Conservation (phyloP, 805 yeast species). For the Blastobotrys peoriensis region DNA sequence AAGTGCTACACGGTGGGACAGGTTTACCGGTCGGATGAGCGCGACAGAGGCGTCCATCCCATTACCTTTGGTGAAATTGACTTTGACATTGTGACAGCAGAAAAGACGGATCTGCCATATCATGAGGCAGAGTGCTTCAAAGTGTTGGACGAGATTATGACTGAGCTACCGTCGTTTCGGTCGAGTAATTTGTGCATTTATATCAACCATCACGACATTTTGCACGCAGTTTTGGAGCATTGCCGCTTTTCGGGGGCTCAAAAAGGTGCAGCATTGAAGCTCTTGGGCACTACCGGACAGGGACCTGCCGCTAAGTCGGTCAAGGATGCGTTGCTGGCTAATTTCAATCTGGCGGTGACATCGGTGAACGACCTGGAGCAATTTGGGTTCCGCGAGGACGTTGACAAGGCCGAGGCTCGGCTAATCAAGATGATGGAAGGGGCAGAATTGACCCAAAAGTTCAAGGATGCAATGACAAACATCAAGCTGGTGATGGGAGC, state of each 20-base stretch:
- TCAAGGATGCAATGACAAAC: constrained; percentile 59
- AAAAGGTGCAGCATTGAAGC: constrained; percentile 56
- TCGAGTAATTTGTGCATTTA: constrained; percentile 51
- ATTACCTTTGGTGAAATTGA: constrained; percentile 80
- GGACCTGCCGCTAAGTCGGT: constrained; percentile 60
- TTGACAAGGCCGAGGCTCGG: constrained; percentile 56
- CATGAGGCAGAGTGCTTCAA: constrained; percentile 87
- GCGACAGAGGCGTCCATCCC: constrained; percentile 53
- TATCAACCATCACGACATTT: constrained; percentile 74
- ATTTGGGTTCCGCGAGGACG: constrained; percentile 69
- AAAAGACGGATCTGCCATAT: constrained; percentile 40
- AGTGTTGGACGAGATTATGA: constrained; percentile 68
- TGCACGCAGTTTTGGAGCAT: constrained; percentile 71
- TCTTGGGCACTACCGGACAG: constrained; percentile 71
- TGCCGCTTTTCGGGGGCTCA: constrained; percentile 77
- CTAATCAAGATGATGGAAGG: constrained; percentile 69
- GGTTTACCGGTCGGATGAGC: constrained; percentile 67
- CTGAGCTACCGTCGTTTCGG: constrained; percentile 61
- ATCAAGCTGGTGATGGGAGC: constrained; percentile 52
- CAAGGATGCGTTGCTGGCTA: constrained; percentile 48
- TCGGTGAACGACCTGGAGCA: constrained; percentile 73
- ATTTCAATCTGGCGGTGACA: constrained; percentile 72
- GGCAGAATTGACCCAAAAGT: constrained; percentile 52
- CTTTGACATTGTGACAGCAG: constrained; percentile 69
- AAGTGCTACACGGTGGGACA: constrained; percentile 72